Percentiles rank a stretch among this genome's conserved stretches.
phyloP scores from a whole-genome alignment of 306 rosid species.

The Biancaea sappan region DNA sequence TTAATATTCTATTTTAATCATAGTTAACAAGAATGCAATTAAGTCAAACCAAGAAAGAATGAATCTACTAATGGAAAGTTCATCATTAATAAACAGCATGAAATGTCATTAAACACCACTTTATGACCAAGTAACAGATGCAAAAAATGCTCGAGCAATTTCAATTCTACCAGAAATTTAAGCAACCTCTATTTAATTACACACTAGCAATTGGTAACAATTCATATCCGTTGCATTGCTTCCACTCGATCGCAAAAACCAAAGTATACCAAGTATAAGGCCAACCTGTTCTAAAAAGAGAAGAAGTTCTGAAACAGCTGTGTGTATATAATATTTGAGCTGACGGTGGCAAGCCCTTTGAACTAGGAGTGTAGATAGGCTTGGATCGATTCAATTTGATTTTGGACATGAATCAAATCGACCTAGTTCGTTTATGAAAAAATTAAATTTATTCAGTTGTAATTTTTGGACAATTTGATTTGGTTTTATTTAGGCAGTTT shows the following conservation, averaged over 20 bases:
- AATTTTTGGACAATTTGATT: too few species aligned
- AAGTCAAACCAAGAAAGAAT: neutral
- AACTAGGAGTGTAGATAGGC: too few species aligned
- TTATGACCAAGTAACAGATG: slow-evolving; percentile 10
- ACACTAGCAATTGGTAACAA: slow-evolving; percentile 24
- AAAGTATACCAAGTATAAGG: slow-evolving; percentile 21
- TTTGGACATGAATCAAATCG: too few species aligned
- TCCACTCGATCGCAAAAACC: neutral
- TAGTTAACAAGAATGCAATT: neutral
- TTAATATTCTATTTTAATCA: neutral
- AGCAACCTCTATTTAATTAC: slow-evolving; percentile 26
- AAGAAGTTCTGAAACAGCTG: slow-evolving; percentile 70
- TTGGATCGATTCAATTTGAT: too few species aligned
- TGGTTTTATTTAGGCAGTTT: too few species aligned
- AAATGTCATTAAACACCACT: neutral
- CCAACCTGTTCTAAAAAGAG: slow-evolving; percentile 77
- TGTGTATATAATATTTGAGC: slow-evolving; percentile 78
- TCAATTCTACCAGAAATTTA: slow-evolving; percentile 2
- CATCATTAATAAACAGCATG: neutral
- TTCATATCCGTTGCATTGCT: neutral
- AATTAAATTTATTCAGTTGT: too few species aligned
- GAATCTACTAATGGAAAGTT: neutral
- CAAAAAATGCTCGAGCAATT: slow-evolving; percentile 4
- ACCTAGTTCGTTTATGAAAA: too few species aligned
- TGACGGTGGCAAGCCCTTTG: slow-evolving; percentile 84